These are phyloP conservation scores for Raphidocelis subcapitata DNA, from an alignment of 139 green algal species.

Conservation along the genomic window DNA sequence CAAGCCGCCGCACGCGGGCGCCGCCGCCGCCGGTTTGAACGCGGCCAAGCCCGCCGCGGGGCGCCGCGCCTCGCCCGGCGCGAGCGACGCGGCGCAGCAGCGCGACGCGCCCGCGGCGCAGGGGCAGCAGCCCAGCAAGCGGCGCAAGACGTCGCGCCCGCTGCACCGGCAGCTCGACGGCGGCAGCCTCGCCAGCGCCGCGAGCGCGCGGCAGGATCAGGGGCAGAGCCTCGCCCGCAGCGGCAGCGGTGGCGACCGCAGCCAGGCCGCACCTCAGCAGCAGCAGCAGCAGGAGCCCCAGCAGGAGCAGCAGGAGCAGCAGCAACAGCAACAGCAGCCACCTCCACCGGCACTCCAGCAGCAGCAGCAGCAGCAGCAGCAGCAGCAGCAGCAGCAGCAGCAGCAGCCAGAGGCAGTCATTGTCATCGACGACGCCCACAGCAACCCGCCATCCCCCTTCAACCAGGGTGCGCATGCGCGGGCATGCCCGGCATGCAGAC, in stretches of 20 bases:
- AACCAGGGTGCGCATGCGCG: background rate
- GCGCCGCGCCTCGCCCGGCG: too few relatives aligned
- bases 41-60: too few relatives aligned
- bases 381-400: too few relatives aligned
- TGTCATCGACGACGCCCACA: background rate
- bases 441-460: slow-evolving; percentile 21
- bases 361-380: background rate
- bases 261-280: background rate
- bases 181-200: background rate
- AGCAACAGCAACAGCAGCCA: slow-evolving; percentile 1
- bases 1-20: too few relatives aligned
- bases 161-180: slow-evolving; percentile 4
- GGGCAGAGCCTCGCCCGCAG: background rate
- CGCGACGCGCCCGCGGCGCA: background rate
- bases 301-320: slow-evolving; percentile 1
- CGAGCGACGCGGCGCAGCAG: too few relatives aligned
- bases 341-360: background rate
- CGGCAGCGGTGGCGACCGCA: background rate
- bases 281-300: slow-evolving; percentile 10
- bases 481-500: background rate
- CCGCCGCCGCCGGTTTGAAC: too few relatives aligned
- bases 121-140: slow-evolving; percentile 13
- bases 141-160: slow-evolving; percentile 23
- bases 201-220: background rate
- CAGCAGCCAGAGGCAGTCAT: background rate